A percentile compares a stretch with the other conserved stretches of the same genome.
Evolutionary conservation across 2,329 filamentous ascomycete species (phyloP).

Genomic region (Fusarium euwallaceae): DNA sequence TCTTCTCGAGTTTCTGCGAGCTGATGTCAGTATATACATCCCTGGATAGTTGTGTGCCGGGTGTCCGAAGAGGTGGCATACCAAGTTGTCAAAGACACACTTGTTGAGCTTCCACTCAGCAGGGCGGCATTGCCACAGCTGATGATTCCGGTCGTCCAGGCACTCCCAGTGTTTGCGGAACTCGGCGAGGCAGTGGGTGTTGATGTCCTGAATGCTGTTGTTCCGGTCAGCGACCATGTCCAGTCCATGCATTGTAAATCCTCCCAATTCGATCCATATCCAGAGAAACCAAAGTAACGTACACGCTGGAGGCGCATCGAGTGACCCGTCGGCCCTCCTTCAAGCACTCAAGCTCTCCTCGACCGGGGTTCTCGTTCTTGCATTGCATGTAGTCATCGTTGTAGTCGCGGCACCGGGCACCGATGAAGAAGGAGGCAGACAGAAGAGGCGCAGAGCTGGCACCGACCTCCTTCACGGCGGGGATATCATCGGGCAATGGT

Average conservation of each 20-base stretch:
- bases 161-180: conserved; percentile 97
- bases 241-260: not conserved
- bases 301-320: conserved; percentile 96
- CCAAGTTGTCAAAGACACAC: conserved; percentile 96
- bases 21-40: conserved; percentile 19
- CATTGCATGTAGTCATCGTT: conserved; percentile 99
- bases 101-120: conserved; percentile 91
- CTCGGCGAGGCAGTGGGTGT: conserved; percentile 90
- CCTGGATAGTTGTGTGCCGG: not conserved
- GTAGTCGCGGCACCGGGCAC: conserved; percentile 91
- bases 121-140: conserved; percentile 94
- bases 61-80: conserved; percentile 60
- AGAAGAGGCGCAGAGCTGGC: conserved; percentile 92
- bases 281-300: conserved; percentile 58
- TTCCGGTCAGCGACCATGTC: conserved; percentile 28
- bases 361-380: conserved; percentile 93
- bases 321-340: conserved; percentile 97
- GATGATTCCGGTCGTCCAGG: conserved; percentile 97
- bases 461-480: conserved; percentile 93
- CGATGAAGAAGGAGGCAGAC: conserved; percentile 96
- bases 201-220: conserved; percentile 89
- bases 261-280: not conserved
- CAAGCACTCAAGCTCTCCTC: conserved; percentile 93
- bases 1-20: conserved; percentile 82
- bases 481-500: conserved; percentile 91